Percentiles rank a stretch among this genome's conserved stretches.
phyloP scores from a whole-genome alignment of 2,329 filamentous ascomycete species.

The Aureobasidium sp. region DNA sequence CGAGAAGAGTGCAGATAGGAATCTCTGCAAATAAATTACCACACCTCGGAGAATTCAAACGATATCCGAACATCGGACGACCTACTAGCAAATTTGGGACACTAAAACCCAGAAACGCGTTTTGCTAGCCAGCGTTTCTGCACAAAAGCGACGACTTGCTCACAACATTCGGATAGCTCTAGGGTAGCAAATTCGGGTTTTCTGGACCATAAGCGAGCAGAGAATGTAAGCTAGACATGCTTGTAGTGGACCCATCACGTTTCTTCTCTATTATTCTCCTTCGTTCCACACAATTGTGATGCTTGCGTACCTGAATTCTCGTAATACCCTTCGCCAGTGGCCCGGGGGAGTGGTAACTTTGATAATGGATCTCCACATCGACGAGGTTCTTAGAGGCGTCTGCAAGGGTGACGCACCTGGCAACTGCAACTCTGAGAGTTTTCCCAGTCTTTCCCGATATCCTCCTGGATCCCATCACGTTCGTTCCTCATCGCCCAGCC shows the following conservation, averaged over 20 bases:
- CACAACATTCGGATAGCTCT: not conserved
- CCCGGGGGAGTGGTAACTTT: constrained; percentile 5
- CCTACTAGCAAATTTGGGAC: constrained; percentile 6
- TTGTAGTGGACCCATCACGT: not conserved
- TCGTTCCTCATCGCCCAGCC: too few relatives aligned
- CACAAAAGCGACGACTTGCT: not conserved
- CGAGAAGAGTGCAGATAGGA: not conserved
- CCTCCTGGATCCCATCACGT: too few relatives aligned
- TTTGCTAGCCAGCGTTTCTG: constrained; percentile 5
- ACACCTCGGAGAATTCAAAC: not conserved
- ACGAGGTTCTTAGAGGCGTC: not conserved
- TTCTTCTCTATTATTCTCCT: too few relatives aligned
- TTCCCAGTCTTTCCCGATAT: not conserved
- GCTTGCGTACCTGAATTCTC: not conserved
- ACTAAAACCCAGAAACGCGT: constrained; percentile 11
- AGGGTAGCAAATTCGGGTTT: not conserved
- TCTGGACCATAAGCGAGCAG: not conserved
- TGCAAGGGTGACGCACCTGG: constrained; percentile 4
- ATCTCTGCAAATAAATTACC: not conserved
- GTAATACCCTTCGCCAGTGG: not conserved
- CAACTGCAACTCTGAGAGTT: not conserved
- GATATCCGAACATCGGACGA: not conserved
- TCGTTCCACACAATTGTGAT: not conserved
- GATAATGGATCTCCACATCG: not conserved
- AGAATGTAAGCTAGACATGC: not conserved